Percentiles rank a stretch among this genome's conserved stretches.
phyloP scores from a whole-genome alignment of 2,329 filamentous ascomycete genomes.

The Microdochium nivale region DNA sequence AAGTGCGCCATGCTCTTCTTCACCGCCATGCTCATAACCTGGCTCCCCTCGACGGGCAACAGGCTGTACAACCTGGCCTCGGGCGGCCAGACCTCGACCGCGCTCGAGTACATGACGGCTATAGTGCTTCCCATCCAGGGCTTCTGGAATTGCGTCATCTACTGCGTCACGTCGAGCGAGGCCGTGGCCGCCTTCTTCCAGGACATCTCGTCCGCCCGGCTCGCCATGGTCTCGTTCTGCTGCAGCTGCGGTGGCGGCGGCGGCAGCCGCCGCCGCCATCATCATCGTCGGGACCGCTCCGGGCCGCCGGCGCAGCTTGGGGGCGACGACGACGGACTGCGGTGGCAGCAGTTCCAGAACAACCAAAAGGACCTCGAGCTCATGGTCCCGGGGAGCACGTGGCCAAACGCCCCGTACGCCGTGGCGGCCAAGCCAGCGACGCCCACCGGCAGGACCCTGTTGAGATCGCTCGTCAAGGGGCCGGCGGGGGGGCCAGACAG shows the following conservation, averaged over 20 bases:
- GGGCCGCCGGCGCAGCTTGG: background rate
- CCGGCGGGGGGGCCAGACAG: too few relatives aligned
- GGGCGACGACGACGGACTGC: background rate
- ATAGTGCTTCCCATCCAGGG: slow-evolving; percentile 75
- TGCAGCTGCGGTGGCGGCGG: background rate
- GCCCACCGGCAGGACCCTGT: too few relatives aligned
- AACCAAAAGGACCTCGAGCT: too few relatives aligned
- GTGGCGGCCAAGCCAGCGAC: too few relatives aligned
- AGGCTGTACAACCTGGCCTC: slow-evolving; percentile 46
- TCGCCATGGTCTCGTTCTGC: background rate
- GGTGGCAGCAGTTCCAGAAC: background rate
- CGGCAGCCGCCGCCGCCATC: too few relatives aligned
- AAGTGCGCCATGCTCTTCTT: slow-evolving; percentile 67
- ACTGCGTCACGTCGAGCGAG: slow-evolving; percentile 59
- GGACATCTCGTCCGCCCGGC: slow-evolving; percentile 20
- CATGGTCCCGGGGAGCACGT: too few relatives aligned
- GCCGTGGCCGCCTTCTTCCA: slow-evolving; percentile 44
- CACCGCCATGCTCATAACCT: slow-evolving; percentile 61
- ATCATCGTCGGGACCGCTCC: background rate
- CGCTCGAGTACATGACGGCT: slow-evolving; percentile 62
- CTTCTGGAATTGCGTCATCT: slow-evolving; percentile 78
- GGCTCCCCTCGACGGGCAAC: slow-evolving; percentile 72
- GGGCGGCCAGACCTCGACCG: slow-evolving; percentile 33
- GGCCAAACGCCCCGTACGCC: too few relatives aligned
- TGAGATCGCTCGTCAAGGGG: too few relatives aligned